Conservation (phyloP, 176 grass and related monocot species). For the Eleusine indica region DNA sequence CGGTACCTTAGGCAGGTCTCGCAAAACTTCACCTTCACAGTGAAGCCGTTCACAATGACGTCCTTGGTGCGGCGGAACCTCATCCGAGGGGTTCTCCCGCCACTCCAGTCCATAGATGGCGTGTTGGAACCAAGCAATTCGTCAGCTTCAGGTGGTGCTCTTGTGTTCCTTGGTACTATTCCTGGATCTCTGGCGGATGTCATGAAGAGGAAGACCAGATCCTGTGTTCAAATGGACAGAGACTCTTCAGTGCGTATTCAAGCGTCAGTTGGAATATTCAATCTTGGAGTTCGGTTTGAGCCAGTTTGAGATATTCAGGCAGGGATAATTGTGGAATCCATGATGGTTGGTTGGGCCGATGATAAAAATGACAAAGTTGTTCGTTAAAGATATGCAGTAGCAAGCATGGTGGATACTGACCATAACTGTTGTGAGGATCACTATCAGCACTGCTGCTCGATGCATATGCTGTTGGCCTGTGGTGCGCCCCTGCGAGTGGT, state of each 20-base stretch:
- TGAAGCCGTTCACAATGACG: constrained; percentile 46
- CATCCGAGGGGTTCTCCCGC: constrained; percentile 49
- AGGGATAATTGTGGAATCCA: neutral
- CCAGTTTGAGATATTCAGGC: neutral
- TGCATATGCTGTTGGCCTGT: constrained; percentile 3
- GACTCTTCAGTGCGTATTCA: neutral
- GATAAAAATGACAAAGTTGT: neutral
- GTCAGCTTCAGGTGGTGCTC: constrained; percentile 54
- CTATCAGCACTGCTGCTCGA: constrained; percentile 24
- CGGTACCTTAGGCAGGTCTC: constrained; percentile 69
- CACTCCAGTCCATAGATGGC: constrained; percentile 67
- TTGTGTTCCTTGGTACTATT: constrained; percentile 63
- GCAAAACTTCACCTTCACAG: constrained; percentile 66
- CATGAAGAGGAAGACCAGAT: constrained; percentile 57
- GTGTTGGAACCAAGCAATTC: constrained; percentile 37
- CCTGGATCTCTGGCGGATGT: constrained; percentile 64
- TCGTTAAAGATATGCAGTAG: neutral
- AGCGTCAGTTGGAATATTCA: neutral
- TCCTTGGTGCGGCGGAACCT: constrained; percentile 53
- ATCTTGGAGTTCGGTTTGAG: neutral
- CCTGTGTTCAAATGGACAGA: constrained; percentile 26
- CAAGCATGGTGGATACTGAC: constrained; percentile 26
- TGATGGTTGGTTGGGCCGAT: neutral
- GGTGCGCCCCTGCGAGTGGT: neutral
- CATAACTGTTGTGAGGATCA: constrained; percentile 39